Percentiles rank a stretch among this genome's conserved stretches.
These are phyloP conservation scores for Parasitella parasitica DNA, from an alignment of 371 early-diverging fungal genomes.

Conservation along the genomic window DNA sequence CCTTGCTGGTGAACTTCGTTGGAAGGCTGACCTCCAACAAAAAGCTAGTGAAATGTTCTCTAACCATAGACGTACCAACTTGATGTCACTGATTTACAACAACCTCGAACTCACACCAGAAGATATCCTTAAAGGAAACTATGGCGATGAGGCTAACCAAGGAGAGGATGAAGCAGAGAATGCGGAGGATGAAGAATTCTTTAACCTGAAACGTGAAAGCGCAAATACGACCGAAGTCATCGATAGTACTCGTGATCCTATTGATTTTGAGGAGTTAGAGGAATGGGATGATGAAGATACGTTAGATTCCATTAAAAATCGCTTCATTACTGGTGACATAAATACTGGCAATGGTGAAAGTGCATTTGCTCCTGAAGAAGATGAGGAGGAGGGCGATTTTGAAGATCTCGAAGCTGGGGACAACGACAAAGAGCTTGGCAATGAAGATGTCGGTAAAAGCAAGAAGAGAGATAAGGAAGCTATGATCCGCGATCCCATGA, in stretches of 20 bases:
- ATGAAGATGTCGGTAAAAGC: slow-evolving; percentile 16
- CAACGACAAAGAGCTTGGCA: slow-evolving; percentile 39
- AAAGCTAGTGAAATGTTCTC: slow-evolving; percentile 67
- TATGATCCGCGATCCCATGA: slow-evolving; percentile 38
- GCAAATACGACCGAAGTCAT: slow-evolving; percentile 39
- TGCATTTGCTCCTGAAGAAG: slow-evolving; percentile 43
- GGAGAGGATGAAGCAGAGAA: slow-evolving; percentile 43
- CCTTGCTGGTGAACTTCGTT: slow-evolving; percentile 64
- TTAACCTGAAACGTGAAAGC: slow-evolving; percentile 58
- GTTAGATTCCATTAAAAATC: slow-evolving; percentile 70
- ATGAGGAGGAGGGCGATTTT: slow-evolving; percentile 84
- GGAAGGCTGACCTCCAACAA: slow-evolving; percentile 73
- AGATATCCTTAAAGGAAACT: slow-evolving; percentile 51
- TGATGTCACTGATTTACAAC: slow-evolving; percentile 88
- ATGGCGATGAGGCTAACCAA: slow-evolving; percentile 30
- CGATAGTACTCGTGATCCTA: slow-evolving; percentile 71
- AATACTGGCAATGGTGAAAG: slow-evolving; percentile 39
- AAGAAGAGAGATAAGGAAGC: slow-evolving; percentile 24
- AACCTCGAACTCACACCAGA: slow-evolving; percentile 54
- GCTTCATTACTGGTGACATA: slow-evolving; percentile 82
- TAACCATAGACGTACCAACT: slow-evolving; percentile 65
- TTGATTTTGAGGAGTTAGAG: slow-evolving; percentile 56
- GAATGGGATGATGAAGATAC: slow-evolving; percentile 74
- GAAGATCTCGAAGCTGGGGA: slow-evolving; percentile 84
- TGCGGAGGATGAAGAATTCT: slow-evolving; percentile 66